Percentiles rank a stretch among this genome's conserved stretches.
These are phyloP conservation scores for Penicillium crystallinum DNA, from an alignment of 495 filamentous ascomycete genomes.

Conservation along the genomic window DNA sequence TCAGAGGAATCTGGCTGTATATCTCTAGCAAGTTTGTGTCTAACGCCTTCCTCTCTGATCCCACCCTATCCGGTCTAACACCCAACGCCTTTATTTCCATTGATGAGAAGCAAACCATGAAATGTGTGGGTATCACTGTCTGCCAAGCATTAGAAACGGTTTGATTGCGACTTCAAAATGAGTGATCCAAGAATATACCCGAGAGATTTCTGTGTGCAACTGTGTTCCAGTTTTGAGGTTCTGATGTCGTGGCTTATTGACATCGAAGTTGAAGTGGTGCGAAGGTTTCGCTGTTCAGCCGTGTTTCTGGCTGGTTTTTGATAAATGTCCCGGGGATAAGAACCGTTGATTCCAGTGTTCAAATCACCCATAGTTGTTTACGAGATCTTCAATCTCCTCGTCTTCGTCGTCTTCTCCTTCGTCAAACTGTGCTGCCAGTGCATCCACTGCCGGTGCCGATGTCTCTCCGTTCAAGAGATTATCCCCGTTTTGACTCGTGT, in stretches of 20 bases:
- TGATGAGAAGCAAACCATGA: not conserved
- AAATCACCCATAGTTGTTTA: not conserved
- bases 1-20: not conserved
- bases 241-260: not conserved
- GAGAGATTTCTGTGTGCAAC: not conserved
- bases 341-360: not conserved
- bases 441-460: not conserved
- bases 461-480: not conserved
- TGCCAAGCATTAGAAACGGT: not conserved
- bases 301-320: not conserved
- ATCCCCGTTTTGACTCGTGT: not conserved
- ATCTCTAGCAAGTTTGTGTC: not conserved
- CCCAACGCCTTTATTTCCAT: not conserved
- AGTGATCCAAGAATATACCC: not conserved
- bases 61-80: not conserved
- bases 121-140: not conserved
- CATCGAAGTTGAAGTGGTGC: not conserved
- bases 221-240: not conserved
- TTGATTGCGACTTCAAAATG: not conserved
- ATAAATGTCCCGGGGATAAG: not conserved
- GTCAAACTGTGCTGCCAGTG: not conserved
- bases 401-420: slow-evolving; percentile 1
- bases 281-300: not conserved
- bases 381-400: slow-evolving; percentile 4
- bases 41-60: not conserved